Evolutionary conservation across 352 stramenopile genomes (phyloP).

Genomic region (Pythium graminicola): DNA sequence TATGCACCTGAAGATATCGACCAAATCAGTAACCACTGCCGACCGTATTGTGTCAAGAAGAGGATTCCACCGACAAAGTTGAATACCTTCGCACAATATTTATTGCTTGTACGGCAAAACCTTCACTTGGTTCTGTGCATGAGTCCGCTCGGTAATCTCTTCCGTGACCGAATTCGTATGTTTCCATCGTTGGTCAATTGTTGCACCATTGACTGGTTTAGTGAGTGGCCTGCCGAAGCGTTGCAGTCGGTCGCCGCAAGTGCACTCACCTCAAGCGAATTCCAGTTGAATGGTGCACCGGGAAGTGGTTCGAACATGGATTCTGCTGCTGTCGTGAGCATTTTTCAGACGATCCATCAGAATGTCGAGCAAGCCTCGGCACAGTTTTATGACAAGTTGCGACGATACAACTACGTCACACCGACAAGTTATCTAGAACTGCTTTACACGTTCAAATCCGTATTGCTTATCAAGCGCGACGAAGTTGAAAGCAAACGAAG

Average conservation of each 20-base stretch:
- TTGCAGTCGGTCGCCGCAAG: constrained; percentile 78
- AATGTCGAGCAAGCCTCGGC: constrained; percentile 80
- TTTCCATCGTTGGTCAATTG: constrained; percentile 85
- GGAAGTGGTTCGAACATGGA: too few relatives aligned
- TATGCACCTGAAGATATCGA: constrained; percentile 91
- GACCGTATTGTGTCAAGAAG: constrained; percentile 88
- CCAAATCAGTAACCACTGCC: constrained; percentile 84
- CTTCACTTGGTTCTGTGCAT: constrained; percentile 90
- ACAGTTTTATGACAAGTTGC: constrained; percentile 81
- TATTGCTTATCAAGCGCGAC: constrained; percentile 83
- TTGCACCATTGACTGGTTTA: constrained; percentile 87
- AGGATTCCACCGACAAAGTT: constrained; percentile 89
- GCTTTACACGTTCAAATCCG: constrained; percentile 87
- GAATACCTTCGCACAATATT: constrained; percentile 94
- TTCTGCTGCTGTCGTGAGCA: constrained; percentile 48
- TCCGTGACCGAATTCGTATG: constrained; percentile 78
- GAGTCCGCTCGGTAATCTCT: constrained; percentile 74
- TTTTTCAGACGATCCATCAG: constrained; percentile 88
- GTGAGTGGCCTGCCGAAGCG: constrained; percentile 80
- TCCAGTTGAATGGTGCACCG: constrained; percentile 49
- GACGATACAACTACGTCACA: constrained; percentile 91
- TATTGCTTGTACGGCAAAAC: constrained; percentile 88
- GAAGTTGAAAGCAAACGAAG: constrained; percentile 84
- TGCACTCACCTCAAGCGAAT: constrained; percentile 77
- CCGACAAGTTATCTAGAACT: constrained; percentile 91